These are phyloP conservation scores for Lyophyllum semitale DNA, from an alignment of 768 basidiomycete genomes.

Conservation along the genomic window DNA sequence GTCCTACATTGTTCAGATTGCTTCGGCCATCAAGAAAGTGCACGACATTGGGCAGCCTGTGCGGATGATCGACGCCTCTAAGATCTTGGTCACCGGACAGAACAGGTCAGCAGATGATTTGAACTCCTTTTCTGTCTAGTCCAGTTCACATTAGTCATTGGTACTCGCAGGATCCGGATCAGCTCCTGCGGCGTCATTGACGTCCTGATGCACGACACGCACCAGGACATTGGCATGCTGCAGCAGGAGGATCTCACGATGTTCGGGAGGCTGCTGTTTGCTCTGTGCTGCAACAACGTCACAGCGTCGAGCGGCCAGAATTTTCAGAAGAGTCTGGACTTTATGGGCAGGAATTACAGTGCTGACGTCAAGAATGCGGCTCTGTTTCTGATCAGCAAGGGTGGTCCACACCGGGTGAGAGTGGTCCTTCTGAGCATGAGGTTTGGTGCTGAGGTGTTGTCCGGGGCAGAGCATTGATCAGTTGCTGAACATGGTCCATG, in stretches of 20 bases:
- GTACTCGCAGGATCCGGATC: slow-evolving; percentile 66
- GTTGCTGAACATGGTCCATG: slow-evolving; percentile 77
- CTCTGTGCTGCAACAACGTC: slow-evolving; percentile 72
- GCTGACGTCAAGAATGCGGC: slow-evolving; percentile 81
- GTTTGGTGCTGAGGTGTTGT: neutral
- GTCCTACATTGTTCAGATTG: slow-evolving; percentile 91
- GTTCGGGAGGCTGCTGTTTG: slow-evolving; percentile 84
- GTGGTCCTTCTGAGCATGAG: neutral
- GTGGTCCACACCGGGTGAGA: slow-evolving; percentile 60
- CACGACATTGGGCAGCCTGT: slow-evolving; percentile 83
- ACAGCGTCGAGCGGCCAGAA: slow-evolving; percentile 61
- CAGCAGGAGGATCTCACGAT: slow-evolving; percentile 90
- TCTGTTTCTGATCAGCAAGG: slow-evolving; percentile 76
- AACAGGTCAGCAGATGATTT: slow-evolving; percentile 58
- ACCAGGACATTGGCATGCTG: slow-evolving; percentile 53
- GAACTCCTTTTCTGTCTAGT: neutral
- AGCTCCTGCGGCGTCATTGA: slow-evolving; percentile 87
- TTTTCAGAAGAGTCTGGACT: slow-evolving; percentile 74
- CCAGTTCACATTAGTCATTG: neutral
- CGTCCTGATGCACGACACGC: slow-evolving; percentile 75
- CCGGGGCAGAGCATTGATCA: slow-evolving; percentile 70
- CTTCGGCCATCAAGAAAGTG: slow-evolving; percentile 81
- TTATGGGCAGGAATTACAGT: slow-evolving; percentile 72
- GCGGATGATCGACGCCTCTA: slow-evolving; percentile 81
- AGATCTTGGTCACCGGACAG: slow-evolving; percentile 86